Percentiles rank a stretch among this genome's conserved stretches.
Evolutionary conservation across 2,329 filamentous ascomycete genomes (phyloP).

Genomic region (Pyricularia grisea): DNA sequence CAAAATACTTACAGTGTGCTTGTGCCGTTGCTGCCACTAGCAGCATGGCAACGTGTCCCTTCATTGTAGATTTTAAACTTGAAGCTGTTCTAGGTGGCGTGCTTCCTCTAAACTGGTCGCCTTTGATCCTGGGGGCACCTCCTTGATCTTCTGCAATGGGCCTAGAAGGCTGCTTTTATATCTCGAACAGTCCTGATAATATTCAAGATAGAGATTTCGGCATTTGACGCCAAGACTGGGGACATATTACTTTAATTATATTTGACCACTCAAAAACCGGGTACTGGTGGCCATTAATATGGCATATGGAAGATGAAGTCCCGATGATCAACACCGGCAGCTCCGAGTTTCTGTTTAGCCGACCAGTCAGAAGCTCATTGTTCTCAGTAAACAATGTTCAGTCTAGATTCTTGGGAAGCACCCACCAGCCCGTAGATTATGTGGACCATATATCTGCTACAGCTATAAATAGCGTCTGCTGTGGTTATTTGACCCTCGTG

Average conservation of each 20-base stretch:
- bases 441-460: neutral
- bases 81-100: constrained; percentile 12
- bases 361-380: neutral
- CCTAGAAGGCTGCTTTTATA: neutral
- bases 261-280: neutral
- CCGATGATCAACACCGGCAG: neutral
- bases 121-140: neutral
- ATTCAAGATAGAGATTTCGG: too few relatives aligned
- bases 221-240: neutral
- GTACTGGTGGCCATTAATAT: neutral
- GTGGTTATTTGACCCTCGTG: neutral
- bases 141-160: too few relatives aligned
- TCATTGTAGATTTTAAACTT: constrained; percentile 3
- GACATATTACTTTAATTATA: neutral
- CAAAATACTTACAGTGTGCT: constrained; percentile 15
- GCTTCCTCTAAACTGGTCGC: too few relatives aligned
- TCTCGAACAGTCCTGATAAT: too few relatives aligned
- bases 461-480: neutral
- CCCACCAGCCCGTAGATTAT: neutral
- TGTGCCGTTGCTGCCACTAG: constrained; percentile 13
- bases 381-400: neutral
- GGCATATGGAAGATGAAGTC: neutral
- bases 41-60: constrained; percentile 6
- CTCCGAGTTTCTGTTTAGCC: neutral
- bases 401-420: neutral